Conservation (phyloP, 1,284 basidiomycete species). For the Boletus chippewaensis region DNA sequence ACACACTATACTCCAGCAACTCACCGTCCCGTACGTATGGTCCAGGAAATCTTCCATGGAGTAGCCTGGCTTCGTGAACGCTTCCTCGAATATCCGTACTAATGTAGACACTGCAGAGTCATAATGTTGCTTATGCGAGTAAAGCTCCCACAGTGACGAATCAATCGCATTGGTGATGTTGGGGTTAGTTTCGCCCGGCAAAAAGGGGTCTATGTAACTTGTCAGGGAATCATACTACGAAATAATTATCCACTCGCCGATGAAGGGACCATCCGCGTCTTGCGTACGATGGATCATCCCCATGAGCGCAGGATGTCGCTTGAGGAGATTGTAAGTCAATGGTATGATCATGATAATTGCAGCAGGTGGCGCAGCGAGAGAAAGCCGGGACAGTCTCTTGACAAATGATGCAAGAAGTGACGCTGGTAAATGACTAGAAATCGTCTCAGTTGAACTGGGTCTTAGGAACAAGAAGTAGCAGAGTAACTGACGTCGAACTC, state of each 20-base stretch:
- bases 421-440: slow-evolving; percentile 74
- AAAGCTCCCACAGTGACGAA: slow-evolving; percentile 90
- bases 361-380: slow-evolving; percentile 81
- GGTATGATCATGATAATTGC: slow-evolving; percentile 89
- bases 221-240: slow-evolving; percentile 3
- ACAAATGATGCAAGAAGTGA: slow-evolving; percentile 90
- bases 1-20: slow-evolving; percentile 29
- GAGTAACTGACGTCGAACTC: slow-evolving; percentile 68
- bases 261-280: slow-evolving; percentile 39
- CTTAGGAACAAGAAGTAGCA: neutral
- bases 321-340: slow-evolving; percentile 93
- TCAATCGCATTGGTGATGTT: slow-evolving; percentile 74
- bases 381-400: slow-evolving; percentile 83
- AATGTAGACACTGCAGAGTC: slow-evolving; percentile 79
- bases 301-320: slow-evolving; percentile 89
- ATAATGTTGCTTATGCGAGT: slow-evolving; percentile 78
- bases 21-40: slow-evolving; percentile 87
- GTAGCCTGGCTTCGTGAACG: slow-evolving; percentile 89
- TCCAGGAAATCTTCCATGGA: slow-evolving; percentile 95
- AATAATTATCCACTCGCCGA: slow-evolving; percentile 28
- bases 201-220: slow-evolving; percentile 61
- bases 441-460: slow-evolving; percentile 8
- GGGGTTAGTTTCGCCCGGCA: slow-evolving; percentile 65
- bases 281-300: slow-evolving; percentile 76
- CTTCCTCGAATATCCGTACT: slow-evolving; percentile 81